A percentile compares a stretch with the other conserved stretches of the same genome.
Evolutionary conservation across 2,329 filamentous ascomycete genomes (phyloP).

Genomic region (Trichophyton simii): DNA sequence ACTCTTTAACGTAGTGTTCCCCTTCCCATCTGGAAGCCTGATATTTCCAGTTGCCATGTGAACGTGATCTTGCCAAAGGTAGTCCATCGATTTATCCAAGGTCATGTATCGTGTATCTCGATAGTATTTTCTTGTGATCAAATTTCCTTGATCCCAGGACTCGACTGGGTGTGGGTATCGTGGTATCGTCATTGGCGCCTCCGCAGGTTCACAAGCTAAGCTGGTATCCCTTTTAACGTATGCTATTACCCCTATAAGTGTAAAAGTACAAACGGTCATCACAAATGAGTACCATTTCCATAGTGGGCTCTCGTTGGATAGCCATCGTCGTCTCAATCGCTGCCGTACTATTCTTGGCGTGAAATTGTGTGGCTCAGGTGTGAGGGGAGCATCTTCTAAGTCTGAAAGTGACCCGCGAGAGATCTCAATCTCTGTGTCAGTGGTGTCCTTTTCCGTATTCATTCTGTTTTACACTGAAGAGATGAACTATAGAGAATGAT

Average conservation of each 20-base stretch:
- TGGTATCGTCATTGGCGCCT: too few relatives aligned
- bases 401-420: neutral
- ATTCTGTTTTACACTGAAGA: neutral
- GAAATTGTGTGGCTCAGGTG: neutral
- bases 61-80: too few relatives aligned
- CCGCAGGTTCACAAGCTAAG: neutral
- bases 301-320: neutral
- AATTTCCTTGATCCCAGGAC: slow-evolving; percentile 2
- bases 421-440: neutral
- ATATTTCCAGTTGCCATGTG: too few relatives aligned
- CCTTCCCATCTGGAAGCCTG: neutral
- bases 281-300: neutral
- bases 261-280: neutral
- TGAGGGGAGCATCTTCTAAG: neutral
- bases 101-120: neutral
- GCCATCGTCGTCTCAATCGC: neutral
- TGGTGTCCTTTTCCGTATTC: neutral
- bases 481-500: neutral
- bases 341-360: neutral
- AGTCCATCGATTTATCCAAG: neutral
- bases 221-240: neutral
- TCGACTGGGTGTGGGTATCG: slow-evolving; percentile 1
- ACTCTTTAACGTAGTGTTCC: neutral
- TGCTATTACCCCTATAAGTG: neutral
- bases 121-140: neutral